Base-by-base conservation (phyloP, 2,329 filamentous ascomycete genomes). In the Trichoderma oligosporum region DNA sequence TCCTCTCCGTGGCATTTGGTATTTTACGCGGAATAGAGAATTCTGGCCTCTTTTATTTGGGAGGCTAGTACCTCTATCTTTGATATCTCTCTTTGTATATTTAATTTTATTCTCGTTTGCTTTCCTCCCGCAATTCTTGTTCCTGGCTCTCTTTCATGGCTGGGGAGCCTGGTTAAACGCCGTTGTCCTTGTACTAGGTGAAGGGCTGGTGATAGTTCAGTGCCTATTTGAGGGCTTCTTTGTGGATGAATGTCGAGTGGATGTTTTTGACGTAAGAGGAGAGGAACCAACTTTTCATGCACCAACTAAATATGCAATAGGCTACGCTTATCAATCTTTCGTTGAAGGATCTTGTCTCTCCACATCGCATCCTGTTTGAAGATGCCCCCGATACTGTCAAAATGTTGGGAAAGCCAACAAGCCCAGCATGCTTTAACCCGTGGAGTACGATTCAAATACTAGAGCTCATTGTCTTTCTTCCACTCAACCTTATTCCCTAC, bases 401-500 rank as follows among this genome's bases (percentile, higher is more conserved):
- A 68, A 86, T 87, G 72, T 83, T 97, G 0, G 93, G 92, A 25
- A 91, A 90, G 63, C 90, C 91, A 0, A 91, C 87, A 0, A 83
- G 77, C 20, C 79, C 84, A 1, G 89, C 91, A 0, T 80, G 90
- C 16, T 97, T 94, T 72, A 86, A 88, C 7, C 93, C 93, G 0
- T 97, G 95, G 78, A 96, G 89, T 56, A 76, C 96, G 54, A 83
- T 89, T n/a, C 93, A 97, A 71, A 94, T 96, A 57, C 69, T 89
- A 61, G 93, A 97, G 73, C 87, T 97, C 60, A 77, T 95, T 33
- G 65, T 89, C 27, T 86, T 87, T 66, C 78, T 92, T 1, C 88
- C 94, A 1, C 81, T 99, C 59, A 97, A 96, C 69, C 83, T 99
- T 20, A 82, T 97, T 14, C 93, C 93, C 0, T 83, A 87, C 45